Evolutionary conservation across 2,329 filamentous ascomycete genomes (phyloP).

Genomic region (Verticillium zaregamsianum): DNA sequence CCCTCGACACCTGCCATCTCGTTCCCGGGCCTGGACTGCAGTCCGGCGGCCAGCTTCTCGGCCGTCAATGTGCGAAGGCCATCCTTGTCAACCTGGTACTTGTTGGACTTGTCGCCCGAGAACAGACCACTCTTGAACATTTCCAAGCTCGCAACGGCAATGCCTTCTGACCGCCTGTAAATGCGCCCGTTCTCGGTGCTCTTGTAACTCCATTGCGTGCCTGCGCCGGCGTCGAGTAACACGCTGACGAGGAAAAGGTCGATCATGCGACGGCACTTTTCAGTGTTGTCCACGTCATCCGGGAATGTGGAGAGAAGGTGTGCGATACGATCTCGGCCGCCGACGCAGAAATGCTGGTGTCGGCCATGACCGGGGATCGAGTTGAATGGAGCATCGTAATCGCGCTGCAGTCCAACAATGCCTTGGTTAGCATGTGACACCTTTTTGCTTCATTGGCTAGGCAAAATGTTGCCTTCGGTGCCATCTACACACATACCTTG

Average conservation of each 20-base stretch:
- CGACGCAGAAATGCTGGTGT: conserved; percentile 82
- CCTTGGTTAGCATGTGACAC: not conserved
- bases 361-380: conserved; percentile 80
- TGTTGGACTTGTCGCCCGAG: conserved; percentile 75
- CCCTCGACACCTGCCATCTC: conserved; percentile 82
- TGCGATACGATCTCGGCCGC: conserved; percentile 68
- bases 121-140: conserved; percentile 96
- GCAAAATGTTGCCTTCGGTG: not conserved
- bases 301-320: conserved; percentile 68
- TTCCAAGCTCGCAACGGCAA: conserved; percentile 72
- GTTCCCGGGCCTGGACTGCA: conserved; percentile 81
- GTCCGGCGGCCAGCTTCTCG: conserved; percentile 69
- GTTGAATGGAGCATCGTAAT: conserved; percentile 51
- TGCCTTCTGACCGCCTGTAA: conserved; percentile 82
- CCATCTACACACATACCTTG: conserved; percentile 58
- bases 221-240: conserved; percentile 81
- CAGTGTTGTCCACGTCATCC: conserved; percentile 63
- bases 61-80: conserved; percentile 72
- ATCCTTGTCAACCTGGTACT: conserved; percentile 83
- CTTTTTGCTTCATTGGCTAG: not conserved
- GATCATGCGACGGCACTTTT: conserved; percentile 70
- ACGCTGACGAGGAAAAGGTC: conserved; percentile 79
- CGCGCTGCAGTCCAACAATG: conserved; percentile 33
- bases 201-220: conserved; percentile 87
- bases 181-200: conserved; percentile 80